Evolutionary conservation across 306 rosid species (phyloP).

Genomic region (Fragaria vesca): DNA sequence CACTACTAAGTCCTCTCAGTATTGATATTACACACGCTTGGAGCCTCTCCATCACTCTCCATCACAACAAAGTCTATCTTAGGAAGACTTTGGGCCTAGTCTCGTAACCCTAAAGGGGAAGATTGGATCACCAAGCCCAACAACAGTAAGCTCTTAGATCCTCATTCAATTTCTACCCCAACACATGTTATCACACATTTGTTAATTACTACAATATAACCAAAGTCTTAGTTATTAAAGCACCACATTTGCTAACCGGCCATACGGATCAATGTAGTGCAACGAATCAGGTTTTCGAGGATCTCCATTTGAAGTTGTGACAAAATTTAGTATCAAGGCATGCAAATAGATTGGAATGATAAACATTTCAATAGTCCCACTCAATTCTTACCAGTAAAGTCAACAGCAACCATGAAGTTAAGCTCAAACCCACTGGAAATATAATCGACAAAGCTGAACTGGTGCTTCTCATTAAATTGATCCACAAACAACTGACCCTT

Average conservation of each 20-base stretch:
- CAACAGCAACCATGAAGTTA: conserved; percentile 92
- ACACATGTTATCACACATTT: not conserved
- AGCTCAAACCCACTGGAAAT: conserved; percentile 84
- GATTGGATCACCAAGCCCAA: no score
- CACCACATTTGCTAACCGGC: conserved; percentile 38
- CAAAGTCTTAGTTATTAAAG: not conserved
- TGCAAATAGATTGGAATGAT: not conserved
- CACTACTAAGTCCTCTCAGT: no score
- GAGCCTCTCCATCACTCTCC: no score
- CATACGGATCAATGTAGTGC: conserved; percentile 60
- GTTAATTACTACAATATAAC: not conserved
- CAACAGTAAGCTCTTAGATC: no score
- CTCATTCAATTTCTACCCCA: no score
- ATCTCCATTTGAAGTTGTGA: conserved; percentile 81
- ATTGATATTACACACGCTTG: no score
- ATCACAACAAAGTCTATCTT: no score
- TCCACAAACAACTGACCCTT: conserved; percentile 87
- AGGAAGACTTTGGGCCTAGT: no score
- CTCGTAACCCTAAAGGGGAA: no score
- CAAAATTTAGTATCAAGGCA: conserved; percentile 21
- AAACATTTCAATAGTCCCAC: not conserved
- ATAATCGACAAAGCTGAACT: conserved; percentile 78
- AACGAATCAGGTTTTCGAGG: conserved; percentile 57
- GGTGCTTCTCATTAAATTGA: conserved; percentile 57
- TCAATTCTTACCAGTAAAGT: conserved; percentile 63